Evolutionary conservation across 192 early-diverging fungal species (phyloP).

Genomic region (Piromyces sp.): DNA sequence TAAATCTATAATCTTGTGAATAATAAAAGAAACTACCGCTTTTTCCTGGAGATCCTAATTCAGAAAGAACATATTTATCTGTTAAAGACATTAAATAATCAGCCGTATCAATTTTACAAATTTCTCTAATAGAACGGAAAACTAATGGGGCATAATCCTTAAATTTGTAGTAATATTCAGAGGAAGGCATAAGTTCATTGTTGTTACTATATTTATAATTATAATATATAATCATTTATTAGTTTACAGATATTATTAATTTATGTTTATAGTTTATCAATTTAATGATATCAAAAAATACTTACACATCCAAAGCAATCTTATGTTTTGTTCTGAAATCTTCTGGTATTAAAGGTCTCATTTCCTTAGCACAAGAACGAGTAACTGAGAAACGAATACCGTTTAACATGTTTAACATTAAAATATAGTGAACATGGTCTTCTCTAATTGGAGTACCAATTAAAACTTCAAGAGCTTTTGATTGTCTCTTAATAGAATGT

Average conservation of each 20-base stretch:
- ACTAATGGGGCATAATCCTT: conserved; percentile 98
- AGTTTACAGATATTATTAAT: too few species aligned
- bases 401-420: conserved; percentile 98
- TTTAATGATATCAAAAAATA: neutral
- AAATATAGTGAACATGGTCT: conserved; percentile 85
- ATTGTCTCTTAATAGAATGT: neutral
- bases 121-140: conserved; percentile 74
- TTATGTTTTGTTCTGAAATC: conserved; percentile 85
- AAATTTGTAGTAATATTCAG: conserved; percentile 96
- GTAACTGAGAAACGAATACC: conserved; percentile 83
- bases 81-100: conserved; percentile 90
- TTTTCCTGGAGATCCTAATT: conserved; percentile 86
- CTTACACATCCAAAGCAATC: conserved; percentile 84
- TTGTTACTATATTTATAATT: conserved; percentile 35
- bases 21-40: conserved; percentile 96
- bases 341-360: conserved; percentile 41
- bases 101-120: conserved; percentile 71
- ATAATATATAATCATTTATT: too few species aligned
- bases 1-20: conserved; percentile 92
- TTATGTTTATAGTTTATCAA: too few species aligned
- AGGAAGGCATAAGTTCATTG: conserved; percentile 86
- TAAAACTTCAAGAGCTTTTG: conserved; percentile 12
- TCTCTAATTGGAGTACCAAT: conserved; percentile 79
- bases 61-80: conserved; percentile 89
- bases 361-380: conserved; percentile 67